Base-by-base conservation (phyloP, 495 filamentous ascomycete species). In the Parathielavia appendiculata region DNA sequence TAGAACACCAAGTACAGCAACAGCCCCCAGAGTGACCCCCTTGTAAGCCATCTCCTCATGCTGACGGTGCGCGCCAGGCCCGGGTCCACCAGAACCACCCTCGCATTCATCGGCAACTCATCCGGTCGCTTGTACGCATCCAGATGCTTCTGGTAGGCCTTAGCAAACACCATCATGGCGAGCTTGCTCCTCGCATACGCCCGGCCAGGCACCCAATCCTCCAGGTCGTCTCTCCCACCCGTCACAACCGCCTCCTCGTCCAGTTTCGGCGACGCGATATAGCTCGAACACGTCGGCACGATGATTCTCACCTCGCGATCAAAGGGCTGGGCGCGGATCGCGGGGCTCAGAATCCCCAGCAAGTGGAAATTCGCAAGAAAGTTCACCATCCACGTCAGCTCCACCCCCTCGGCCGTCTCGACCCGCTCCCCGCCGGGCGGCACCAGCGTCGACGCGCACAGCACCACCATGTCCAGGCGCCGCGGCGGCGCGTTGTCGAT, bases 321-420 rank as follows among this genome's bases (percentile, higher is more conserved):
- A 38, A 92, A 81, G 0, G 92, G 95, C 71, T 99, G 93, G 14
- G 86, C 91, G 57, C 88, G 80, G 41, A 99, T 76, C 0, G 91
- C 90, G 0, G 95, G 93, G 61, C 84, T 88, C 34, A 99, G 76
- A 45, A 97, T 93, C 65, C 86, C 88, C 47, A 99, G 78, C 5
- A 99, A 79, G 65, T 97, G 95, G 75, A 96, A 97, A 65, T 97
- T 96, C 39, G 91, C 84, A 8, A 99, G 83, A 67, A 91, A 99
- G 68, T 99, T 97, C 54, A 97, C 79, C 68, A 89, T 90, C 91
- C 91, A 97, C 64, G 86, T 90, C 56, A 81, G 79, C 71, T 97
- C 92, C 16, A 97, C 73, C 0, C 89, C 91, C 67, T 96, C 92
- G 5, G 77, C 68, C 0, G 89, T 92, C 30, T 80, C 71, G 0